Evolutionary conservation across 2,329 filamentous ascomycete genomes (phyloP).

Genomic region (Pseudocercospora eumusae): DNA sequence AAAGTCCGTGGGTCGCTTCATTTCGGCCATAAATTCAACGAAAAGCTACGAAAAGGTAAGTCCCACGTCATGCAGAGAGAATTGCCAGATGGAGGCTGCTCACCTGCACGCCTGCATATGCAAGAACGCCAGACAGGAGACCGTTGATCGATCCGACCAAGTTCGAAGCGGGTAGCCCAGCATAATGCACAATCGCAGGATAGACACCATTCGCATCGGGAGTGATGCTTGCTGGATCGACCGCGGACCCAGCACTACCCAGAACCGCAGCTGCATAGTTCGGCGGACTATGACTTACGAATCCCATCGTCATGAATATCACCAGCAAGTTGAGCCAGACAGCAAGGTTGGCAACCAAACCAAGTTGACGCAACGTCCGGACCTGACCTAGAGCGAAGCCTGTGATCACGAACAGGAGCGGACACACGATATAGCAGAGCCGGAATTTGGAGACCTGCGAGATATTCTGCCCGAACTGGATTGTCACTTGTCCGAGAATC

Average conservation of each 20-base stretch:
- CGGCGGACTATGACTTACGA: slow-evolving; percentile 55
- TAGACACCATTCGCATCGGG: slow-evolving; percentile 21
- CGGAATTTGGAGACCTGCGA: slow-evolving; percentile 52
- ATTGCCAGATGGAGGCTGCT: no score
- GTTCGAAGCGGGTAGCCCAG: slow-evolving; percentile 20
- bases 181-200: slow-evolving; percentile 24
- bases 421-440: slow-evolving; percentile 54
- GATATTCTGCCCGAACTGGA: slow-evolving; percentile 57
- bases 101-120: slow-evolving; percentile 55
- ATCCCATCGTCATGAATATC: slow-evolving; percentile 55
- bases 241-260: slow-evolving; percentile 28
- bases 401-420: slow-evolving; percentile 50
- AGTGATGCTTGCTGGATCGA: slow-evolving; percentile 32
- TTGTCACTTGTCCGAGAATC: slow-evolving; percentile 55
- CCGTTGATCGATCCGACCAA: slow-evolving; percentile 31
- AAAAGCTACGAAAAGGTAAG: slow-evolving; percentile 48
- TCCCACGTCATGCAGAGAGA: background rate
- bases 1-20: slow-evolving; percentile 53
- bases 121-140: slow-evolving; percentile 29
- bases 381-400: slow-evolving; percentile 59
- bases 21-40: slow-evolving; percentile 59
- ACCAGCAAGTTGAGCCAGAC: slow-evolving; percentile 59
- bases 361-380: slow-evolving; percentile 56
- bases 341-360: slow-evolving; percentile 58
- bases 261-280: slow-evolving; percentile 40